Conservation (phyloP, 1,139 yeast genomes). For the Yamadazyma diddensiae region DNA sequence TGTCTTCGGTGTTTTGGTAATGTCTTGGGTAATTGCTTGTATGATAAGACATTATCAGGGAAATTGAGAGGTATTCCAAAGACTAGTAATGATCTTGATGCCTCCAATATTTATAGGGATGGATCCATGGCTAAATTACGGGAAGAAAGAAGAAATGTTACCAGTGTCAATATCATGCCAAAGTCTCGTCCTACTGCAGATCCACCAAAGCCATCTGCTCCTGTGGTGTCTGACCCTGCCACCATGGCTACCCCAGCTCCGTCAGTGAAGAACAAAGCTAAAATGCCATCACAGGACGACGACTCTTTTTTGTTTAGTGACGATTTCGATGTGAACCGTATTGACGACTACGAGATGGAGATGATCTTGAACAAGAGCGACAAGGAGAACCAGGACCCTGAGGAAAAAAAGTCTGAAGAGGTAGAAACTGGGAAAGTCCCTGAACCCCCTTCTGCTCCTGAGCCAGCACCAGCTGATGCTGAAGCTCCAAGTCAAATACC, state of each 20-base stretch:
- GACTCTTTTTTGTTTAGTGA: slow-evolving; percentile 70
- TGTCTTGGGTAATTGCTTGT: slow-evolving; percentile 75
- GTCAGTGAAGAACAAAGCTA: background rate
- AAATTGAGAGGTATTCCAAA: slow-evolving; percentile 53
- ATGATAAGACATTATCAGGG: slow-evolving; percentile 62
- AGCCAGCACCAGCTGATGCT: background rate
- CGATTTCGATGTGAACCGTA: slow-evolving; percentile 38
- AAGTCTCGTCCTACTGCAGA: background rate
- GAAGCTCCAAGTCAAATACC: background rate
- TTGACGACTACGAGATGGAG: slow-evolving; percentile 29
- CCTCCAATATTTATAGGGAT: slow-evolving; percentile 39
- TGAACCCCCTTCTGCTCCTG: background rate
- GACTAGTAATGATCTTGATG: slow-evolving; percentile 55
- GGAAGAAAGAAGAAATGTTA: slow-evolving; percentile 15
- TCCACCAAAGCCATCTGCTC: background rate
- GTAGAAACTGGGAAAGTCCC: too few species aligned
- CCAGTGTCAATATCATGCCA: slow-evolving; percentile 9
- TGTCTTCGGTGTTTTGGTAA: slow-evolving; percentile 78
- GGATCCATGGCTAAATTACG: slow-evolving; percentile 34
- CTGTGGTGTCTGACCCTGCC: background rate
- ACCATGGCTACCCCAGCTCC: background rate
- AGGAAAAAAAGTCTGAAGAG: too few species aligned
- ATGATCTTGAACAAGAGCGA: slow-evolving; percentile 20
- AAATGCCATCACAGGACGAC: slow-evolving; percentile 24
- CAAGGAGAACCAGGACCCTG: slow-evolving; percentile 9